Evolutionary conservation across 148 eudicot species (phyloP).

Genomic region (Pouteria glomerata): DNA sequence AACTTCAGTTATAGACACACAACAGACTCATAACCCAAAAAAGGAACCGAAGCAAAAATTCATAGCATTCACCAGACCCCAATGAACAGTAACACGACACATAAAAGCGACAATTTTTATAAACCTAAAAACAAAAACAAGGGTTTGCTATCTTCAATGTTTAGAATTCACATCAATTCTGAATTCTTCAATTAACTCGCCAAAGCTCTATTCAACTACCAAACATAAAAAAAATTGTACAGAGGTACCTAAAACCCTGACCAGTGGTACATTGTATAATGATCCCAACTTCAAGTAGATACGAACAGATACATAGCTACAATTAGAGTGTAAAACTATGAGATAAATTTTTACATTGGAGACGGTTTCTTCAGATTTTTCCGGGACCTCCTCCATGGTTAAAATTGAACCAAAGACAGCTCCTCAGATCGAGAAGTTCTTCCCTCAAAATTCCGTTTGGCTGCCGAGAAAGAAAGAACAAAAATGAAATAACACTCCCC

Average conservation of each 20-base stretch:
- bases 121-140: neutral
- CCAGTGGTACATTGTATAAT: neutral
- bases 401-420: neutral
- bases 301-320: neutral
- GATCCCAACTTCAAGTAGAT: neutral
- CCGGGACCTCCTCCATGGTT: slow-evolving; percentile 5
- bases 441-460: neutral
- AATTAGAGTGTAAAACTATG: neutral
- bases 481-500: no score
- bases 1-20: neutral
- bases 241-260: neutral
- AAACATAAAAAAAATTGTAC: no score
- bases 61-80: neutral
- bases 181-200: neutral
- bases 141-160: neutral
- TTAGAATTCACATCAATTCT: neutral
- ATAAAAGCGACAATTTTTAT: neutral
- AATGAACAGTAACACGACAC: neutral
- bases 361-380: slow-evolving; percentile 6
- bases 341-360: neutral
- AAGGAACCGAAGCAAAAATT: neutral
- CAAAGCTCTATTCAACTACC: neutral
- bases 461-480: neutral
- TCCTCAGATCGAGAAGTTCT: neutral
- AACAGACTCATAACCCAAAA: neutral